Evolutionary conservation across 1,139 yeast genomes (phyloP).

Genomic region (Lodderomyces beijingensis): DNA sequence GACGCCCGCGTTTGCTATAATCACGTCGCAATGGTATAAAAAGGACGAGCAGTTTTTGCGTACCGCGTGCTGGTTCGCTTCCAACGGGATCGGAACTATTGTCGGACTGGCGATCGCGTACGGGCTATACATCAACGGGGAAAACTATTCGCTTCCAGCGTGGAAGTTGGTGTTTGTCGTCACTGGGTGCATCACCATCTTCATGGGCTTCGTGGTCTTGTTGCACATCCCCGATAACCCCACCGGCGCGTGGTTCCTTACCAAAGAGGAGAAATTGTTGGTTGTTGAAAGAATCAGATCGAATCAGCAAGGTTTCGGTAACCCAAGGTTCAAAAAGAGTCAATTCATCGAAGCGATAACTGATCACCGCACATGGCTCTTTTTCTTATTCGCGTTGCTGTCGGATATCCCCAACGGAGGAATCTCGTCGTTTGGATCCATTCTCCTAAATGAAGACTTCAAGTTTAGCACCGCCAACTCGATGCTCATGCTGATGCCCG

Average conservation of each 20-base stretch:
- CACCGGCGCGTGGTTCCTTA: conserved; percentile 32
- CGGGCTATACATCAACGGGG: conserved; percentile 16
- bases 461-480: conserved; percentile 32
- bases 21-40: conserved; percentile 32
- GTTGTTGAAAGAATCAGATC: conserved; percentile 33
- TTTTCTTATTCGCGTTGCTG: conserved; percentile 25
- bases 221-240: conserved; percentile 29
- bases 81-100: conserved; percentile 28
- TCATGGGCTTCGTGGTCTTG: conserved; percentile 20
- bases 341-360: conserved; percentile 54
- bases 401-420: conserved; percentile 36
- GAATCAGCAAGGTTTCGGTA: conserved; percentile 55
- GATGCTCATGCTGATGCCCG: conserved; percentile 31
- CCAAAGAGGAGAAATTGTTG: conserved; percentile 42
- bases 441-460: conserved; percentile 40
- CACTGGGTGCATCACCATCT: conserved; percentile 26
- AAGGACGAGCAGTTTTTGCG: conserved; percentile 21
- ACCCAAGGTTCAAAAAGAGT: conserved; percentile 45
- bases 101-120: conserved; percentile 24
- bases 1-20: conserved; percentile 55
- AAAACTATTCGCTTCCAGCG: conserved; percentile 18
- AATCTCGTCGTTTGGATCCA: conserved; percentile 37
- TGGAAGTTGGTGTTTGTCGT: conserved; percentile 32
- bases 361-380: conserved; percentile 42
- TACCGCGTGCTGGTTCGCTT: conserved; percentile 27